Evolutionary conservation across 2,329 filamentous ascomycete genomes (phyloP).

Genomic region (Didymella segeticola): DNA sequence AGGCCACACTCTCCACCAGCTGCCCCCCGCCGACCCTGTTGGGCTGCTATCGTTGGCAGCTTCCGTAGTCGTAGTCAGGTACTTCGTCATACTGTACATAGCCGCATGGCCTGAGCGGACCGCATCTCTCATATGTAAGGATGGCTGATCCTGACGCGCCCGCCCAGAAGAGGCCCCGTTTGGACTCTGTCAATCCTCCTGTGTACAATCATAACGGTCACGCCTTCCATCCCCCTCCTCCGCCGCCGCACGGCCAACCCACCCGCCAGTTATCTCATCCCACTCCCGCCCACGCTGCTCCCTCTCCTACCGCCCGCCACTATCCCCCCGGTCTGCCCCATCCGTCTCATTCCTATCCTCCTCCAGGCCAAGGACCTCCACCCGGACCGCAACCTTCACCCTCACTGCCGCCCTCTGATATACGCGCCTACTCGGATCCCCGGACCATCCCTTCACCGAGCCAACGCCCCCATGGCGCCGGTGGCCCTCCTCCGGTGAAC

Average conservation of each 20-base stretch:
- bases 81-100: conserved; percentile 38
- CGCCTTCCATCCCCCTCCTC: conserved; percentile 41
- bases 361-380: conserved; percentile 29
- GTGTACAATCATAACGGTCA: conserved; percentile 42
- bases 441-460: conserved; percentile 43
- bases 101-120: conserved; percentile 51
- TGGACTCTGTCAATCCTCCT: conserved; percentile 46
- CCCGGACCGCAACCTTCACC: conserved; percentile 38
- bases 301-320: conserved; percentile 36
- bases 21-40: conserved; percentile 32
- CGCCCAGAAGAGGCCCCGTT: conserved; percentile 48
- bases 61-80: conserved; percentile 27
- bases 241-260: conserved; percentile 38
- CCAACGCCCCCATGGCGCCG: conserved; percentile 46
- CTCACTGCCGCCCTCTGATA: conserved; percentile 43
- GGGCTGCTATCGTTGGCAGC: conserved; percentile 34
- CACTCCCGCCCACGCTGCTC: conserved; percentile 38
- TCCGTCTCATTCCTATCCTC: conserved; percentile 31
- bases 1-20: conserved; percentile 34
- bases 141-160: conserved; percentile 51
- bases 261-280: conserved; percentile 41
- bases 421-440: conserved; percentile 43
- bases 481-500: conserved; percentile 38
- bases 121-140: conserved; percentile 44
- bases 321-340: conserved; percentile 38